Base-by-base conservation (phyloP, 2,329 filamentous ascomycete species). In the Trichoderma sp. region DNA sequence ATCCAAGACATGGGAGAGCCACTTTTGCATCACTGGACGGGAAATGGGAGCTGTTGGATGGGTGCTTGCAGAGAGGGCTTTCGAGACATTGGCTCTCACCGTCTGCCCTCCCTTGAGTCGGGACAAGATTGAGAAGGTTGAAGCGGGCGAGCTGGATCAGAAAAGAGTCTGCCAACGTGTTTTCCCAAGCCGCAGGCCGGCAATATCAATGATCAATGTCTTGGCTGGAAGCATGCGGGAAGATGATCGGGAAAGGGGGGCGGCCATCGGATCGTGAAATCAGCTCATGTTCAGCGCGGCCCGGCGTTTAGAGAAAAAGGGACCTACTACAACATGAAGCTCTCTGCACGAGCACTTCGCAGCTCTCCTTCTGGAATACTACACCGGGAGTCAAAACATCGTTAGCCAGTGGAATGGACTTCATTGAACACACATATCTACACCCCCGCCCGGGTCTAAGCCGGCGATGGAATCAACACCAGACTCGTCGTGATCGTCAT, bases 341-440 rank as follows among this genome's bases (percentile, higher is more conserved):
- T 17, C 5, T 9, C 30, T 30, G n/a, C 24, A 47, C 15, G 14
- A 9, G 4, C 7, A 14, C 12, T 28, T 34, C 17, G n/a, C 15
- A 5, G 12, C 9, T 39, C 21, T 14, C 6, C 15, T 6, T 24
- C 12, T 21, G 15, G 3, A 45, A 17, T 39, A 14, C 15, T 17
- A 17, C 17, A 44, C 17, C 21, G 21, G 21, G 24, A 9, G 3
- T 12, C 10, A 39, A 39, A 43, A 17, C 21, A 43, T 17, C 14
- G 39, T 28, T 26, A 19, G 2, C 6, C 4, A 47, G 45, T 52
- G 58, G 58, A 55, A 63, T 63, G 50, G 28, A 34, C 28, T 14
- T 34, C 6, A 54, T 34, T 62, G 41, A 47, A 15, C 48, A 19
- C 50, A 55, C 59, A 63, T 55, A 47, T 54, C 58, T 61, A 51